A percentile compares a stretch with the other conserved stretches of the same genome.
phyloP scores from a whole-genome alignment of 2,329 filamentous ascomycete genomes.

The Aspergillus flavus region DNA sequence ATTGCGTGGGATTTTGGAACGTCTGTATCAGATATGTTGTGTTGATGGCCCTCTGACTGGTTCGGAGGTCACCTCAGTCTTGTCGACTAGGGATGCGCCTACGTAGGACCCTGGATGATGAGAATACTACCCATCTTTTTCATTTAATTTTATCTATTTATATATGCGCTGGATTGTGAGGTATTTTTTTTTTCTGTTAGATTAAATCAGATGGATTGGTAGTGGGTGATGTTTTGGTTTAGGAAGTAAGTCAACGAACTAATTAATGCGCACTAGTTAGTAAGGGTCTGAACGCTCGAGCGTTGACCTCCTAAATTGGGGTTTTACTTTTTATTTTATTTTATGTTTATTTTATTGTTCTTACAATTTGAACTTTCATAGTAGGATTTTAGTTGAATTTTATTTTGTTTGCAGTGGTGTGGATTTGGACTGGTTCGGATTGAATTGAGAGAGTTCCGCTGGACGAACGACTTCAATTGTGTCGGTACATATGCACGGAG shows the following conservation, averaged over 20 bases:
- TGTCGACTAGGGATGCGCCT: neutral
- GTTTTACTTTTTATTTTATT: neutral
- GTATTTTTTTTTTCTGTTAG: neutral
- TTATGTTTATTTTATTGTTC: neutral
- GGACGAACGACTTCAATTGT: neutral
- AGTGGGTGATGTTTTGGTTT: neutral
- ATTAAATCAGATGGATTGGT: slow-evolving; percentile 1
- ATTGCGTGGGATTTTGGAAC: slow-evolving; percentile 1
- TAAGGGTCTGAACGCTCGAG: slow-evolving; percentile 3
- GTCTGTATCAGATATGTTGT: slow-evolving; percentile 6
- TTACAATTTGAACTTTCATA: too few species aligned
- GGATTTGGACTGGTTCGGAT: neutral
- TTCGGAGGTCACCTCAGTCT: neutral
- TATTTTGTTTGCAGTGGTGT: neutral
- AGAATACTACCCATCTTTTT: neutral
- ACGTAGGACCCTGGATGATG: neutral
- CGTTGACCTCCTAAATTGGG: neutral
- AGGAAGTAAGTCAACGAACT: neutral
- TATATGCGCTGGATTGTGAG: neutral
- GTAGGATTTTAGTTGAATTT: neutral
- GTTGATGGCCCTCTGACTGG: neutral
- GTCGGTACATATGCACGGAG: neutral
- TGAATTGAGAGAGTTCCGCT: neutral
- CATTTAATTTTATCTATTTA: too few species aligned
- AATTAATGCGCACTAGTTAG: neutral